A percentile compares a stretch with the other conserved stretches of the same genome.
phyloP scores from a whole-genome alignment of 2,329 filamentous ascomycete species.

The Penicillium sp. region DNA sequence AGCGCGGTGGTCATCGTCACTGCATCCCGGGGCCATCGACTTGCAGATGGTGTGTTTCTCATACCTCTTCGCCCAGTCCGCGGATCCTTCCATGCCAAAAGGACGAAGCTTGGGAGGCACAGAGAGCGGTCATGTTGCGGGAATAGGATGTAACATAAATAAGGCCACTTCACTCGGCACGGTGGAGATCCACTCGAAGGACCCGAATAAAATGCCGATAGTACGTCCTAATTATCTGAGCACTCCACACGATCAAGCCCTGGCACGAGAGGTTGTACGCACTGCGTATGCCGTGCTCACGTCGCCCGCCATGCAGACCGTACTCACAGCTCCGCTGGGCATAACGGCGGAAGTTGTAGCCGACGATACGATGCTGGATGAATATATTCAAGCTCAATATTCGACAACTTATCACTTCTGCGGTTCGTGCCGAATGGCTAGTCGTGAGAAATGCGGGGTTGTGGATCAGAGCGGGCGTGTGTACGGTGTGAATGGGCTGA shows the following conservation, averaged over 20 bases:
- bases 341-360: conserved; percentile 3
- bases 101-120: conserved; percentile 11
- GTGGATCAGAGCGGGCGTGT: conserved; percentile 16
- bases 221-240: conserved; percentile 11
- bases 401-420: conserved; percentile 16
- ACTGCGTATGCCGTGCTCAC: conserved; percentile 11
- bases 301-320: conserved; percentile 10
- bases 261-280: conserved; percentile 3
- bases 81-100: not conserved
- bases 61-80: conserved; percentile 10
- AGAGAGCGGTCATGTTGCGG: conserved; percentile 15
- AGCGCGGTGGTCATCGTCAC: conserved; percentile 15
- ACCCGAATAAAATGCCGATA: conserved; percentile 7
- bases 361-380: conserved; percentile 8
- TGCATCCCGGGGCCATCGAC: conserved; percentile 11
- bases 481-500: conserved; percentile 11
- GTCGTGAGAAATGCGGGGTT: conserved; percentile 9
- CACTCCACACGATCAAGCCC: conserved; percentile 1
- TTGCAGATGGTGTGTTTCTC: conserved; percentile 17
- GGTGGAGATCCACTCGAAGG: conserved; percentile 9
- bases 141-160: conserved; percentile 16
- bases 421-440: conserved; percentile 12
- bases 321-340: conserved; percentile 9
- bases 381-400: conserved; percentile 11
- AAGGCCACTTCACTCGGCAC: conserved; percentile 13